These are phyloP conservation scores for Jamesozyma spencerorum DNA, from an alignment of 805 yeast genomes.

Conservation along the genomic window DNA sequence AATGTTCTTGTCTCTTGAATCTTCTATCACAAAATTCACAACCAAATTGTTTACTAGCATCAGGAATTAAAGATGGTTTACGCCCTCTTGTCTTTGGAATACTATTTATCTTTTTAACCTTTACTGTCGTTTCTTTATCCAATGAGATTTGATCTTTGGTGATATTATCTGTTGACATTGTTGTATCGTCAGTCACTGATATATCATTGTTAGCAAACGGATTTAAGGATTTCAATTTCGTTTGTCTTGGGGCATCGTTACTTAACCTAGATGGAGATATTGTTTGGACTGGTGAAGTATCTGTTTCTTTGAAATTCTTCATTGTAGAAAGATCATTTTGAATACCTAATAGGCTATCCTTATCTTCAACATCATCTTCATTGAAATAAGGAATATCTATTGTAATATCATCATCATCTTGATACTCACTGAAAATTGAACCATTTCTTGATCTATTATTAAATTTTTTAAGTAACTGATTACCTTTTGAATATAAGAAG, in stretches of 20 bases:
- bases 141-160: background rate
- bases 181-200: background rate
- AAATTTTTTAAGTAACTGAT: slow-evolving; percentile 5
- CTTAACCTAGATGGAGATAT: background rate
- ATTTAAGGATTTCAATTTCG: background rate
- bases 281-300: background rate
- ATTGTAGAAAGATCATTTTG: no score
- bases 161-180: background rate
- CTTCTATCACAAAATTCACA: slow-evolving; percentile 57
- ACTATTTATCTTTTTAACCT: slow-evolving; percentile 4
- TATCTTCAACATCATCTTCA: background rate
- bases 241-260: background rate
- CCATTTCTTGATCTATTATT: slow-evolving; percentile 3
- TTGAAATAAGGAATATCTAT: slow-evolving; percentile 3
- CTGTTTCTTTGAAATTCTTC: no score
- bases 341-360: no score
- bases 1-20: slow-evolving; percentile 69
- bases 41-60: slow-evolving; percentile 46
- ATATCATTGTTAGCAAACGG: background rate
- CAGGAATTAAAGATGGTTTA: slow-evolving; percentile 53
- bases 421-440: background rate
- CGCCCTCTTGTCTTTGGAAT: slow-evolving; percentile 48
- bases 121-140: background rate
- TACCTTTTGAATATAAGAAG: slow-evolving; percentile 23
- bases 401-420: background rate